Evolutionary conservation across 2,329 filamentous ascomycete genomes (phyloP), one percentile per base, ranked within the genome.

Genomic region (Parafenestella ontariensis): DNA sequence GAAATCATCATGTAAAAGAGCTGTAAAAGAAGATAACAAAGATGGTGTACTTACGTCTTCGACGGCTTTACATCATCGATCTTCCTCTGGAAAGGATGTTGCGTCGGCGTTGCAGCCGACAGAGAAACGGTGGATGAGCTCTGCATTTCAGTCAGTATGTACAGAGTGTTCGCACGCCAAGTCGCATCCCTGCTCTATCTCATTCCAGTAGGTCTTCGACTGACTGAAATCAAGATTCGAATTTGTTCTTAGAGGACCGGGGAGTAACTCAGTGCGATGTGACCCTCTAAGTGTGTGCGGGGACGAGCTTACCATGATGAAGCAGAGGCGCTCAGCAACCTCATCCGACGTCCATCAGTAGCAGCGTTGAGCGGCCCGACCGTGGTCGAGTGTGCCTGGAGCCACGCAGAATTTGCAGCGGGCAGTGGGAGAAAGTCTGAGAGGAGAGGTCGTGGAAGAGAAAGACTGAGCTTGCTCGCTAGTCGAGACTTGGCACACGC

Each of bases 1-100:
- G 80, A 80, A 84, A 82, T 73, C 85, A 91, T 96, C 93, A 96
- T 96, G 83, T 87, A 56, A 61, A 58, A 54, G 54, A 34, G 54
- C 40, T 21, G 18, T 23, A 39, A n/a, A n/a, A n/a, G n/a, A n/a
- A 26, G 21, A 13, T 49, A 24, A 24, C 21, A 46, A 58, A 42
- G 49, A 36, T 21, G 20, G 28, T 46, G 49, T 3, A 70, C 89
- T 79, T 88, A 96, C 95, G 88, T 91, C 79, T 98, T 99, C 29
- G 90, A 90, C 44, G 91, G 87, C 72, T 92, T 94, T 68, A 93
- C 87, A 65, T 93, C 89, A 65, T 93, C 89, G 53, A 96, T 87
- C 72, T 91, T 90, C 73, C 84, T 83, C 69, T 95, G 89, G 77
- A 97, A 97, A 61, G 84, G 80, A 77, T 90, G 86, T 76, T 85